phyloP scores from a whole-genome alignment of 2,329 filamentous ascomycete species.

The Thelonectria olida region DNA sequence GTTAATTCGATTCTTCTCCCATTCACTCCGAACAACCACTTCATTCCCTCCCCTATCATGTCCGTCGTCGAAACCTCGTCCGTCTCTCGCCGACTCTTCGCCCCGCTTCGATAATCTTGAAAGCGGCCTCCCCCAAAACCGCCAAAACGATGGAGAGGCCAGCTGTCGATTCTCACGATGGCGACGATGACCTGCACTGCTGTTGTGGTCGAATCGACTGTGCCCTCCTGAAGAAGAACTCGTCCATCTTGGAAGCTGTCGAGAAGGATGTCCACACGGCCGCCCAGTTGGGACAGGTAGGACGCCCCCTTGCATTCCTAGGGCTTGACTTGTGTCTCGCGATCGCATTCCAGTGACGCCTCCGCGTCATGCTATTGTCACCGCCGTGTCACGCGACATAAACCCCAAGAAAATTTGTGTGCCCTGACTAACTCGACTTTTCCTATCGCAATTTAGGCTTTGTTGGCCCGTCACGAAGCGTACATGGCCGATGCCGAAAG shows the following conservation, averaged over 20 bases:
- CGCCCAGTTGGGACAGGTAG: constrained; percentile 90
- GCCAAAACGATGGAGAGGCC: constrained; percentile 37
- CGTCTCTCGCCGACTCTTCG: constrained; percentile 10
- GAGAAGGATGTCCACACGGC: constrained; percentile 90
- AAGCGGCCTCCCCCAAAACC: constrained; percentile 28
- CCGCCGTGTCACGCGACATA: constrained; percentile 22
- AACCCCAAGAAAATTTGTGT: not conserved
- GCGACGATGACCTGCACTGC: constrained; percentile 64
- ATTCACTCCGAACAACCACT: not conserved
- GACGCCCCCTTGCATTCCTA: constrained; percentile 50
- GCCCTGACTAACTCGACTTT: constrained; percentile 76
- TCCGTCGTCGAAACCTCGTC: not conserved
- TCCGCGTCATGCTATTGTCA: not conserved
- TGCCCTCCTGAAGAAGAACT: constrained; percentile 83
- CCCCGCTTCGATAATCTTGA: constrained; percentile 18
- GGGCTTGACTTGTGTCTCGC: constrained; percentile 11
- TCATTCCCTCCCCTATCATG: constrained; percentile 10
- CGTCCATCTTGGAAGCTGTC: constrained; percentile 77
- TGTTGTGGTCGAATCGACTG: constrained; percentile 89
- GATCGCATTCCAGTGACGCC: constrained; percentile 35
- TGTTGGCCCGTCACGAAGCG: constrained; percentile 90
- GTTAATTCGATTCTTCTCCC: not conserved
- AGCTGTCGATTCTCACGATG: constrained; percentile 28
- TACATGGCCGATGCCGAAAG: constrained; percentile 93
- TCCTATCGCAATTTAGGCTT: constrained; percentile 71